Base-by-base conservation (phyloP, 495 filamentous ascomycete species). In the Aspergillus nanangensis region DNA sequence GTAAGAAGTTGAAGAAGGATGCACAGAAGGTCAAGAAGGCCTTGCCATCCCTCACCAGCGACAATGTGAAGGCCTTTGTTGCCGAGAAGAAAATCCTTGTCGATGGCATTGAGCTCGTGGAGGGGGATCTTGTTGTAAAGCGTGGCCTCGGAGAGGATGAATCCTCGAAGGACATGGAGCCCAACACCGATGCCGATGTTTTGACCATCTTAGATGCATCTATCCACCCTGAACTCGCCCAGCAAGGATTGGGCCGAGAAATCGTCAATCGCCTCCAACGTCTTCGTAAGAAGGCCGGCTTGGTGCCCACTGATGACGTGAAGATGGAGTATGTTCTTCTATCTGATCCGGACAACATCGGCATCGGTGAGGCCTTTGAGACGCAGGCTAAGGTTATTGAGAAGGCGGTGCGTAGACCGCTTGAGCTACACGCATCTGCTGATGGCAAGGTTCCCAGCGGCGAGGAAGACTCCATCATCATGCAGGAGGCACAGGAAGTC, bases 1-100 rank as follows among this genome's bases (percentile, higher is more conserved):
- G 93, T 47, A 95, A 96, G 80, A 97, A 96, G 70, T 75, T 97
- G 42, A 94, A 88, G 77, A 96, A 94, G 70, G 93, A 92, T 55
- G 86, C 84, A 40, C 81, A 82, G 52, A 89, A 81, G 63, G 90
- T 97, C 43, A 91, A 90, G 72, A 94, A 93, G 62, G 90, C 88
- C 14, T 71, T 98, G 33, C 91, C 92, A 15, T 71, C 66, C 36
- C 70, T 98, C 37, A 87, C 79, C 17, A 90, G 83, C 47, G 78
- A 88, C 11, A 75, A 96, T 50, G 89, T 94, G 19, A 82, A 86
- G 55, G 55, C 71, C 38, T 97, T 88, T 55, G 71, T 90, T 27
- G 57, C 77, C 18, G 72, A 77, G 8, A 82, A 84, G 58, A 79
- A 75, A 58, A 88, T 96, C 23, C 66, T 78, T 2, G 85, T 98